Base-by-base conservation (phyloP, 805 yeast genomes). In the Pichia gijzeniarum region DNA sequence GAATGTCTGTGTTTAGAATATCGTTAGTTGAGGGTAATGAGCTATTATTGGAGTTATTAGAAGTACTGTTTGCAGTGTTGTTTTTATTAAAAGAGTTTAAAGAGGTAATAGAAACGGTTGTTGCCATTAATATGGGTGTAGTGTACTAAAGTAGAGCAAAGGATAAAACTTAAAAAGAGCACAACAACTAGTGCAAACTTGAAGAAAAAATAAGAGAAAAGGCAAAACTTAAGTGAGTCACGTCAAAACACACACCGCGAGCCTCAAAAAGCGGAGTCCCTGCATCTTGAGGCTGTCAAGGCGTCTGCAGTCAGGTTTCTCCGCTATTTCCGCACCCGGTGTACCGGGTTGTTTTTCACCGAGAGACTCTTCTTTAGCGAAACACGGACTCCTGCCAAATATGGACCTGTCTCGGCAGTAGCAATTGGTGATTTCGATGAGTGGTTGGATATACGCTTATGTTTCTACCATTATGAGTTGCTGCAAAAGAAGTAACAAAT, bases 91-190 rank as follows among this genome's bases (percentile, higher is more conserved):
- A 25, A 12, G 44, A 25, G 20, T 12, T n/a, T 20, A 38, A 22
- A 13, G 35, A 28, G 4, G 34, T 30, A 18, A 17, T 22, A 8
- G 45, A 34, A 17, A 25, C 31, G 20, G 35, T 16, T 28, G 45
- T 35, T 33, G 40, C 45, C 45, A 42, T 42, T 41, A 34, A 41
- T 19, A 4, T 19, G 35, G 16, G 9, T 20, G 35, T 28, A 18
- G 1, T 33, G 8, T 33, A 35, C 7, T 14, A 35, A 9, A 5
- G 17, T 9, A 20, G 14, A 35, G 37, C 12, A 20, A 16, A 25
- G 34, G 14, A 38, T 19, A 6, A 5, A 22, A 30, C 20, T 16
- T 20, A 9, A 18, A 30, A 39, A 6, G 18, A 7, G 21, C 14
- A 40, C 12, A 30, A 4, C 7, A n/a, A 40, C 9, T 21, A 40